A percentile compares a stretch with the other conserved stretches of the same genome.
Evolutionary conservation across 345 rosid genomes (phyloP).

Genomic region (Schrenkiella parvula): DNA sequence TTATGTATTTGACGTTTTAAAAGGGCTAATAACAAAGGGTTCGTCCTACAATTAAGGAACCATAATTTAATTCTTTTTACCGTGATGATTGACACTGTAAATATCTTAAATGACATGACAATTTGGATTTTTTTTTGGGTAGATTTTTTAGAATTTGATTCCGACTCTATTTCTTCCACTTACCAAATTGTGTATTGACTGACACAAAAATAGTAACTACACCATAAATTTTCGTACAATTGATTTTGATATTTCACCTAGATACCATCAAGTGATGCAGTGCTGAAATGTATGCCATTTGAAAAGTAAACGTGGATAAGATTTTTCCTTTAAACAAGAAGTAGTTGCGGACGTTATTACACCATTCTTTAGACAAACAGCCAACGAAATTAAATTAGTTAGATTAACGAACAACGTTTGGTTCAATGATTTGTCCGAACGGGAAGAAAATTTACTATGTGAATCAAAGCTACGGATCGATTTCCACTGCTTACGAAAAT

Average conservation of each 20-base stretch:
- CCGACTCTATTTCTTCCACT: no score
- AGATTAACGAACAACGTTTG: background rate
- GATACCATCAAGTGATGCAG: background rate
- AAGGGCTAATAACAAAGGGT: no score
- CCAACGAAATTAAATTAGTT: background rate
- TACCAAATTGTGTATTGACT: no score
- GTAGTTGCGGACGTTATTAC: background rate
- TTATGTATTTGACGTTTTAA: background rate
- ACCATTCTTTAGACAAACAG: background rate
- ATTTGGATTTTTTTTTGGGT: no score
- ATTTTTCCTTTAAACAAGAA: background rate
- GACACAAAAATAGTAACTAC: background rate
- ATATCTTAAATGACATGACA: no score
- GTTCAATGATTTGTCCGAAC: background rate
- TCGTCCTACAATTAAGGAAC: no score
- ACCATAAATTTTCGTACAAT: background rate
- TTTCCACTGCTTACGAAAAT: background rate
- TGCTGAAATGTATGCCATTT: background rate
- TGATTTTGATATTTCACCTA: background rate
- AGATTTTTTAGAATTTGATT: no score
- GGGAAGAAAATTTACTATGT: background rate
- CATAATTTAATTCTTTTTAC: no score
- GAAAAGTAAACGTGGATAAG: constrained; percentile 3
- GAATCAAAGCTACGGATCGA: background rate
- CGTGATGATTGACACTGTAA: no score